phyloP scores from a whole-genome alignment of 257 asterid genomes.

The Solanum corneliomulleri region DNA sequence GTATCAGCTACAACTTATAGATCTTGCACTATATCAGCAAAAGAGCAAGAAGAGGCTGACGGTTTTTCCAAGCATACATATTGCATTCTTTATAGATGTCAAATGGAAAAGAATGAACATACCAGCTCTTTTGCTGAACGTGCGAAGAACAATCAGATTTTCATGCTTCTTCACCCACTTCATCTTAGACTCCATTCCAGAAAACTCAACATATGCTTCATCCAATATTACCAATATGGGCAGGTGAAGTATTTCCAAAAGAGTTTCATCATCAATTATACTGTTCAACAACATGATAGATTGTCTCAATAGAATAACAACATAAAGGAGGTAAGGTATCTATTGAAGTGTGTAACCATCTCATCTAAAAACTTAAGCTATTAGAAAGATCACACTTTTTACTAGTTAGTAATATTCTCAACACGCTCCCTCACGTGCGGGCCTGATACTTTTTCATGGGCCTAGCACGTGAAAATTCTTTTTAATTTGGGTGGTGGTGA shows the following conservation, averaged over 20 bases:
- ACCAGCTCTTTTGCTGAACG: constrained; percentile 99
- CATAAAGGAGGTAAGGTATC: neutral
- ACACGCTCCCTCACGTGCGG: neutral
- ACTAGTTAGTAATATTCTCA: neutral
- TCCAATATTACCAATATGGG: constrained; percentile 90
- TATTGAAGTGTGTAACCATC: neutral
- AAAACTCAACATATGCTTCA: constrained; percentile 93
- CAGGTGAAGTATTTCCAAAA: constrained; percentile 53
- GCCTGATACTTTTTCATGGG: neutral
- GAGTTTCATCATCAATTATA: constrained; percentile 66
- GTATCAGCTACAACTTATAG: neutral
- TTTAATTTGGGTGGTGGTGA: neutral
- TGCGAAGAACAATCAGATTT: constrained; percentile 89
- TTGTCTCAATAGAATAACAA: neutral
- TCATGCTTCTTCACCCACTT: constrained; percentile 94
- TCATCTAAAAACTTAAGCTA: neutral
- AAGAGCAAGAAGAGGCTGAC: neutral
- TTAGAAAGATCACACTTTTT: neutral
- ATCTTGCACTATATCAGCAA: neutral
- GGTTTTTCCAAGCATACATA: neutral
- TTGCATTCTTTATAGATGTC: neutral
- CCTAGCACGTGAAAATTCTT: neutral
- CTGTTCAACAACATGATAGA: constrained; percentile 29
- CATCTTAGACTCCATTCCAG: constrained; percentile 85
- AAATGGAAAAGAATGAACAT: neutral